Base-by-base conservation (phyloP, 2,329 filamentous ascomycete genomes). In the Drechslera avenae region DNA sequence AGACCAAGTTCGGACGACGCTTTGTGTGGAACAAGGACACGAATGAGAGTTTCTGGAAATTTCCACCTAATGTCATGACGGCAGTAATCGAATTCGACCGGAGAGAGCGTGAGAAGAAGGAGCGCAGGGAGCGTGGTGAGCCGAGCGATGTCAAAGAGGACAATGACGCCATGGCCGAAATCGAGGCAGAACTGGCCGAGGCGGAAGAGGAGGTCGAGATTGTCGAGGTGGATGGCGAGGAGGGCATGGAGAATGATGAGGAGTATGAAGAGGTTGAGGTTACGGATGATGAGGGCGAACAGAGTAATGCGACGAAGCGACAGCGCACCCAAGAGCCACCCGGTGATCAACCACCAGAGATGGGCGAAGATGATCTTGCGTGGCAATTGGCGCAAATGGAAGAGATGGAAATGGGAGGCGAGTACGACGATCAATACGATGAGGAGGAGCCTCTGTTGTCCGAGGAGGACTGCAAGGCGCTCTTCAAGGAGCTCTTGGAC, bases 361-460 rank as follows among this genome's bases (percentile, higher is more conserved):
- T 96, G 65, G 90, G 89, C 48, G 94, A 97, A 72, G 93, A 92
- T 45, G 94, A 99, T 67, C 95, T 99, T 63, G 92, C 90, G 30
- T 92, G 87, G 68, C 94, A 99, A 68, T 80, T 99, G 10, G 89
- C 90, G 45, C 87, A 89, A 19, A 96, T 97, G 90, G 91, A 89
- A 46, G 90, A 86, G 1, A 79, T 92, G 23, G 89, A 91, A 32
- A 89, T 86, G 42, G 88, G 91, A 9, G 37, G 42, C 65, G 88
- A 84, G 79, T 86, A 89, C 39, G 88, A 91, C 62, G 88, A 84
- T 78, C 86, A 89, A 44, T 88, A 91, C 61, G 88, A 85, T 78
- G 61, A 63, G 2, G 87, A 89, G 67, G 90, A 86, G 0, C 73
- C 89, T 0, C 82, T 83, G 0, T 78, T 96, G 31, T 88, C 87